A percentile compares a stretch with the other conserved stretches of the same genome.
phyloP scores from a whole-genome alignment of 495 filamentous ascomycete species.

The Annulohypoxylon moriforme region DNA sequence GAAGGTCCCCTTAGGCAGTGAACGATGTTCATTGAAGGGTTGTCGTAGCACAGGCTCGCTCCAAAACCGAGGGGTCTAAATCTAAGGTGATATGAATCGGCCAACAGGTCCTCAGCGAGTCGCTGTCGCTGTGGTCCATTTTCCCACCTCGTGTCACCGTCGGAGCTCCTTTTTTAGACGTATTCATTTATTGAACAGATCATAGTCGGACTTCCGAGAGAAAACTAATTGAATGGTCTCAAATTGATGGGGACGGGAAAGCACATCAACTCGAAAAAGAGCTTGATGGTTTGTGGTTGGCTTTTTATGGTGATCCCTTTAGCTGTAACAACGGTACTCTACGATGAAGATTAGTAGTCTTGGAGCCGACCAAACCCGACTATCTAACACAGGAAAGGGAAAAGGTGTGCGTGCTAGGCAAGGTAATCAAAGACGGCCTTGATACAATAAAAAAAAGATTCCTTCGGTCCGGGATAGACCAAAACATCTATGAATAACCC shows the following conservation, averaged over 20 bases:
- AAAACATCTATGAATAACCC: not conserved
- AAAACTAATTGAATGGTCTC: slow-evolving; percentile 32
- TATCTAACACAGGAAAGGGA: slow-evolving; percentile 13
- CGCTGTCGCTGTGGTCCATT: slow-evolving; percentile 12
- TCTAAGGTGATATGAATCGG: slow-evolving; percentile 28
- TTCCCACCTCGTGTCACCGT: slow-evolving; percentile 24
- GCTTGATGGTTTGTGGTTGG: slow-evolving; percentile 22
- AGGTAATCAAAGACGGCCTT: not conserved
- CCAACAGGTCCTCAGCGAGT: slow-evolving; percentile 3
- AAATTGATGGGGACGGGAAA: slow-evolving; percentile 44
- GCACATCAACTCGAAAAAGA: slow-evolving; percentile 36
- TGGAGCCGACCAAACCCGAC: not conserved
- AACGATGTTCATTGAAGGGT: slow-evolving; percentile 21
- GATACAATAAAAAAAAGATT: not conserved
- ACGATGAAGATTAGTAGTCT: slow-evolving; percentile 8
- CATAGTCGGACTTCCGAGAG: slow-evolving; percentile 40
- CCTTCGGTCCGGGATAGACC: slow-evolving; percentile 19
- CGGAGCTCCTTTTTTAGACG: slow-evolving; percentile 24
- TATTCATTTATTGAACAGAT: slow-evolving; percentile 27
- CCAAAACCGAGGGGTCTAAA: slow-evolving; percentile 9
- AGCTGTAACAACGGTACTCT: slow-evolving; percentile 3
- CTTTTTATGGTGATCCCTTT: slow-evolving; percentile 16
- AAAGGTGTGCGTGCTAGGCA: not conserved
- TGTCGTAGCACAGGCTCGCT: slow-evolving; percentile 18
- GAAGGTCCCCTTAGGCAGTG: not conserved